Percentiles rank a stretch among this genome's conserved stretches.
Evolutionary conservation across 495 filamentous ascomycete genomes (phyloP).

Genomic region (Penicillium waksmanii): DNA sequence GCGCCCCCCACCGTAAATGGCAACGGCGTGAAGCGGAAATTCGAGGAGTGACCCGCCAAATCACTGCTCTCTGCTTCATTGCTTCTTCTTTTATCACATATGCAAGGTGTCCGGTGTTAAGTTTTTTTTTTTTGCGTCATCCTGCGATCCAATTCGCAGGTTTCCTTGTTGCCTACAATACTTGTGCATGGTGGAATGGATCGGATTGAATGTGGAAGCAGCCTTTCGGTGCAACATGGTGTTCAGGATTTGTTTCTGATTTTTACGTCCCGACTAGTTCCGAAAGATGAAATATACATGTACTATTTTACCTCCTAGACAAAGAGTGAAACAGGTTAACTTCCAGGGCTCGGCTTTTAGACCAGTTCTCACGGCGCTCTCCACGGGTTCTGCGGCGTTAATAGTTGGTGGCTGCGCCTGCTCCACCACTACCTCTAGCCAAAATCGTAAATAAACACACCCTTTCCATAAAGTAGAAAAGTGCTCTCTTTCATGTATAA

Average conservation of each 20-base stretch:
- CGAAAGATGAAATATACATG: slow-evolving; percentile 1
- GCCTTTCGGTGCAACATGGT: not conserved
- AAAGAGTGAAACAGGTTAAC: no score
- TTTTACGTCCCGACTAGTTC: no score
- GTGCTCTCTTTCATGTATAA: no score
- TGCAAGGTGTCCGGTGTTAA: slow-evolving; percentile 29
- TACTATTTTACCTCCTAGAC: not conserved
- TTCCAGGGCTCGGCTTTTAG: no score
- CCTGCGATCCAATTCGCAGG: not conserved
- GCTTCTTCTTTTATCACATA: slow-evolving; percentile 13
- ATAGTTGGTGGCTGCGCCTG: no score
- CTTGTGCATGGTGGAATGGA: not conserved
- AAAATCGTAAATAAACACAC: no score
- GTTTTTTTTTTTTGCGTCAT: slow-evolving; percentile 5
- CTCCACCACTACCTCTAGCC: no score
- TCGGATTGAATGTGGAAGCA: not conserved
- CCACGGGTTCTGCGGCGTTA: no score
- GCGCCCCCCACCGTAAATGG: slow-evolving; percentile 34
- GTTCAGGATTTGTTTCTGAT: not conserved
- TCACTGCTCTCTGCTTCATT: slow-evolving; percentile 7
- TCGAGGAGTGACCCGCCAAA: slow-evolving; percentile 42
- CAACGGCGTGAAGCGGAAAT: slow-evolving; percentile 52
- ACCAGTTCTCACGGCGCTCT: no score
- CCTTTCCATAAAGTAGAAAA: no score
- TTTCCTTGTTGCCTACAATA: slow-evolving; percentile 1